phyloP scores from a whole-genome alignment of 2,329 filamentous ascomycete genomes.

The Fulvia fulva region DNA sequence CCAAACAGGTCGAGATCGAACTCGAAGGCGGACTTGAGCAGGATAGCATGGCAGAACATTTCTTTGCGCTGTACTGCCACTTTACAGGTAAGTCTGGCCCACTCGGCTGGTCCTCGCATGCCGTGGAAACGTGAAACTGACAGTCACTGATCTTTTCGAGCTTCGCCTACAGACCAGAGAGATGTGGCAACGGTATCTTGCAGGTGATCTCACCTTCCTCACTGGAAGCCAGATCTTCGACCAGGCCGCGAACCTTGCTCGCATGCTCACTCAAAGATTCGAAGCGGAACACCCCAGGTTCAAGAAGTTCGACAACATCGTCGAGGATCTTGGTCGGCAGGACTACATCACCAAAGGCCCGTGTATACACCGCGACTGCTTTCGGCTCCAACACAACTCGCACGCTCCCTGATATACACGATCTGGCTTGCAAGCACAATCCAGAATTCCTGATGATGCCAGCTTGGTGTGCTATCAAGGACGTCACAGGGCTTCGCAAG shows the following conservation, averaged over 20 bases:
- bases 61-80: neutral
- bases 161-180: neutral
- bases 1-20: too few relatives aligned
- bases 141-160: neutral
- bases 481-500: neutral
- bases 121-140: too few relatives aligned
- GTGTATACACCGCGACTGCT: too few relatives aligned
- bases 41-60: neutral
- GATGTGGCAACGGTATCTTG: neutral
- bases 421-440: neutral
- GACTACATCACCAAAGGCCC: neutral
- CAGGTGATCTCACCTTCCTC: neutral
- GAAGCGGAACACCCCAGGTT: neutral
- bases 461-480: neutral
- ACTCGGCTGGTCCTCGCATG: too few relatives aligned
- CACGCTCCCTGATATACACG: neutral
- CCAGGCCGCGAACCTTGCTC: neutral
- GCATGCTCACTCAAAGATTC: neutral
- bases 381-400: too few relatives aligned
- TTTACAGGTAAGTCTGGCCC: too few relatives aligned
- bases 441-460: constrained; percentile 1
- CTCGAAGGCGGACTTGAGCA: neutral
- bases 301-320: neutral
- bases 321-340: neutral
- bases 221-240: neutral